Base-by-base conservation (phyloP, 2,329 filamentous ascomycete genomes). In the Triangularia setosa region DNA sequence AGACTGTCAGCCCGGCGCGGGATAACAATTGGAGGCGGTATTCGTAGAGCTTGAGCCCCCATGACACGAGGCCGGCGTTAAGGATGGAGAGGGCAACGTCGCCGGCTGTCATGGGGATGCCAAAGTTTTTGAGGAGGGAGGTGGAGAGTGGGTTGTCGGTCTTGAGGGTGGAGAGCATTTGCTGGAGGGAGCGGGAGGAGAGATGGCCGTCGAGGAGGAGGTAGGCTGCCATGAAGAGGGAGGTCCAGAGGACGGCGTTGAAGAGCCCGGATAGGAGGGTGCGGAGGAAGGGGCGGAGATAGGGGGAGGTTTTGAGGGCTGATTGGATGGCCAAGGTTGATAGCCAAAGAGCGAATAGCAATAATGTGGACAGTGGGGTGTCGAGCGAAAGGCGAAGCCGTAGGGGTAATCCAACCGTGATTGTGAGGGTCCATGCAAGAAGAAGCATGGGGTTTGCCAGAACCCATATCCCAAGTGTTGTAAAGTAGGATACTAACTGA, bases 1-100 rank as follows among this genome's bases (percentile, higher is more conserved):
- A 67, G 0, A 79, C 77, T 1, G 78, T 72, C 4, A 79, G 40
- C 0, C 82, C 82, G 0, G 77, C 77, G 1, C 75, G 68, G 23
- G 79, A 82, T 55, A 80, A 75, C 1, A 84, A 74, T 58, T 81
- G 80, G 2, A 68, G 66, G 3, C 81, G 80, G 71, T 80, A 83
- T 66, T 83, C 81, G 68, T 79, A 83, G 3, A 84, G 75, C 72
- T 84, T 84, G 67, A 84, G 79, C 0, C 82, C 82, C 82, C 82
- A 84, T 3, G 79, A 75, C 2, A 84, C 75, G 24, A 84, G 82
- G 11, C 82, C 82, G 3, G 79, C 78, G 69, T 84, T 80, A 2
- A 84, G 79, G 2, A 84, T 71, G 0, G 81, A 79, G 1, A 79
- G 74, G 0, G 82, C 82, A 3, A 79, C 71, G 65, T 84, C 82